Percentiles rank a stretch among this genome's conserved stretches.
Evolutionary conservation across 2,329 filamentous ascomycete genomes (phyloP).

Genomic region (Ceratocystis albifundus): DNA sequence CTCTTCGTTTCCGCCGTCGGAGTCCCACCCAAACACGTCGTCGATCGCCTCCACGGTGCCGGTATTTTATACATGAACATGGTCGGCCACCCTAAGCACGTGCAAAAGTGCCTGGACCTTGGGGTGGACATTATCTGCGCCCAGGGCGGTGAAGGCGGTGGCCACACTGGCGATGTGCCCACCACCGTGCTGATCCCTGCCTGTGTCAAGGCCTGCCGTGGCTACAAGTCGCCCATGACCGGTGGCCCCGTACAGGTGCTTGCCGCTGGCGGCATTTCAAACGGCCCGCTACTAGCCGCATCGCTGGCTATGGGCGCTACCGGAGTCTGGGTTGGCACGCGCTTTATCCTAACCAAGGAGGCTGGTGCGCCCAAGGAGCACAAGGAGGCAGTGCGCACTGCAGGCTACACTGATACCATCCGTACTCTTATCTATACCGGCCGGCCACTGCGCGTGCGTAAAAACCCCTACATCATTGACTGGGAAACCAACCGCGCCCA

Average conservation of each 20-base stretch:
- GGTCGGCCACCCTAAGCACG: constrained; percentile 99
- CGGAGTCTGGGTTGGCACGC: constrained; percentile 92
- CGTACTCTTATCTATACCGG: constrained; percentile 98
- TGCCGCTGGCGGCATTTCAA: constrained; percentile 87
- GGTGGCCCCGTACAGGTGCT: constrained; percentile 81
- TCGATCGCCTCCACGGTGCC: constrained; percentile 77
- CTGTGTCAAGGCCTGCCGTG: constrained; percentile 69
- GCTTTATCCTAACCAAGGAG: constrained; percentile 89
- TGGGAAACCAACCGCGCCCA: constrained; percentile 86
- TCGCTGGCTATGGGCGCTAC: constrained; percentile 84
- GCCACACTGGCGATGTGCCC: constrained; percentile 88
- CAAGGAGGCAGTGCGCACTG: constrained; percentile 87
- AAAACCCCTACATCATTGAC: constrained; percentile 84
- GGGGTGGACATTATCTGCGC: constrained; percentile 96
- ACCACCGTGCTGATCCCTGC: constrained; percentile 87
- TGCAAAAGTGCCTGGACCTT: constrained; percentile 84
- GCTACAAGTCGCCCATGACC: constrained; percentile 75
- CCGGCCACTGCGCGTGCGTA: constrained; percentile 83
- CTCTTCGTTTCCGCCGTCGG: constrained; percentile 96
- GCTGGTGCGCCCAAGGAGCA: constrained; percentile 86
- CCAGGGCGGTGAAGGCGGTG: constrained; percentile 93
- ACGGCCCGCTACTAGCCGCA: constrained; percentile 79
- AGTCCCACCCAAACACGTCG: constrained; percentile 75
- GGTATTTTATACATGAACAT: constrained; percentile 99
- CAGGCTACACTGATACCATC: constrained; percentile 89